Percentiles rank a stretch among this genome's conserved stretches.
These are phyloP conservation scores for Mychonastes homosphaera DNA, from an alignment of 139 green algal genomes.

Conservation along the genomic window DNA sequence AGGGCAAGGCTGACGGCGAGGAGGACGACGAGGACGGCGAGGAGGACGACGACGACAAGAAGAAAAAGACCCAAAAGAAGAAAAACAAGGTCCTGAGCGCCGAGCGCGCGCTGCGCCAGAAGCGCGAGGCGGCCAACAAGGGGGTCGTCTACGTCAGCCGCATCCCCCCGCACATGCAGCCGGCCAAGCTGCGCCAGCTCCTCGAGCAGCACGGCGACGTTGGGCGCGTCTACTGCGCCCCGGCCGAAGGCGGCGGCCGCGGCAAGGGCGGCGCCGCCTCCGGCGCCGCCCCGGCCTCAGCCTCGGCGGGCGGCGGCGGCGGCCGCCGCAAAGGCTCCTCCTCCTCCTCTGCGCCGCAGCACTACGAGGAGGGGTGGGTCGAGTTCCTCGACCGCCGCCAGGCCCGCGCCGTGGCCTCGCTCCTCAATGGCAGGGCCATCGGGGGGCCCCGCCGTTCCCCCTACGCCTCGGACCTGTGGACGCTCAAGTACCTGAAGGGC, in stretches of 20 bases:
- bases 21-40: background rate
- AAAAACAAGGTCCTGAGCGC: constrained; percentile 32
- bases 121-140: constrained; percentile 29
- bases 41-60: background rate
- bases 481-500: constrained; percentile 85
- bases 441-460: constrained; percentile 66
- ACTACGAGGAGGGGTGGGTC: constrained; percentile 93
- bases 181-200: constrained; percentile 80
- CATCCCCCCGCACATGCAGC: constrained; percentile 31
- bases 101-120: constrained; percentile 36
- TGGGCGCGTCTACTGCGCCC: constrained; percentile 75
- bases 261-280: constrained; percentile 22
- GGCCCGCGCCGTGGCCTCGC: constrained; percentile 59
- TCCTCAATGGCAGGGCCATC: constrained; percentile 71
- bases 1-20: background rate
- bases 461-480: constrained; percentile 90
- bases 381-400: constrained; percentile 88
- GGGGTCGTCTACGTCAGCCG: constrained; percentile 82
- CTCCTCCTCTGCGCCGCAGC: constrained; percentile 54
- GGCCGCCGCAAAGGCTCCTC: background rate
- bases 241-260: constrained; percentile 39
- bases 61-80: constrained; percentile 12
- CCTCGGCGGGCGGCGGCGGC: background rate
- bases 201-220: constrained; percentile 65
- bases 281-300: background rate